phyloP scores from a whole-genome alignment of 1,139 yeast genomes.

The Casaregolazyma lundiana region DNA sequence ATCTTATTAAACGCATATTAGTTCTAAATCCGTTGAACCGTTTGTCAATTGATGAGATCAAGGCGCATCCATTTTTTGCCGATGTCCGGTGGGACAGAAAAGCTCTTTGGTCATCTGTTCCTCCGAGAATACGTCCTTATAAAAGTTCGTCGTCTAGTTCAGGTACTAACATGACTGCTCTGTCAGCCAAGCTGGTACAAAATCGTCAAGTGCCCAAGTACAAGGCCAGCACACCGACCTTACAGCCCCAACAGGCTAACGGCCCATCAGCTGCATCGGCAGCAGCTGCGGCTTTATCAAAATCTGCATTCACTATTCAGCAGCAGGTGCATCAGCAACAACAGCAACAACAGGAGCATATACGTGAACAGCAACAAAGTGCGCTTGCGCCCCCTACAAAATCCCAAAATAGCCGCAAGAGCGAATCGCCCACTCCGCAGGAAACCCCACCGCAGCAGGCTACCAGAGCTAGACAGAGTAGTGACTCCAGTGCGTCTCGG shows the following conservation, averaged over 20 bases:
- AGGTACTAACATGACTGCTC: neutral
- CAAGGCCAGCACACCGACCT: neutral
- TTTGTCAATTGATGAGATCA: conserved; percentile 58
- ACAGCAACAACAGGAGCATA: conserved; percentile 4
- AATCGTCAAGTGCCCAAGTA: neutral
- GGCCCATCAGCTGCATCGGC: conserved; percentile 21
- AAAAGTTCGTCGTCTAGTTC: conserved; percentile 35
- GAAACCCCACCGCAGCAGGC: conserved; percentile 12
- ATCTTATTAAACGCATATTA: conserved; percentile 64
- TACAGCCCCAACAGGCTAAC: neutral
- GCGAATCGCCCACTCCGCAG: conserved; percentile 12
- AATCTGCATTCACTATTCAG: conserved; percentile 16
- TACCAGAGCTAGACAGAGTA: conserved; percentile 4
- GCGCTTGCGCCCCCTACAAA: conserved; percentile 8
- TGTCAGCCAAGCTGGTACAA: conserved; percentile 1
- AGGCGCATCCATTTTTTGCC: conserved; percentile 70
- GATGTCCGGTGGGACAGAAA: conserved; percentile 61
- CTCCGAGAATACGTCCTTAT: conserved; percentile 79
- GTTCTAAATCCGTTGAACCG: conserved; percentile 63
- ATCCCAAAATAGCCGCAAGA: neutral
- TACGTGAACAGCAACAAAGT: conserved; percentile 9
- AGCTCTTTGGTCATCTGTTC: conserved; percentile 61
- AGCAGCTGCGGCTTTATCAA: conserved; percentile 27
- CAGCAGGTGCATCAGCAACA: conserved; percentile 13
- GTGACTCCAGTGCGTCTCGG: neutral